Evolutionary conservation across 2,329 filamentous ascomycete genomes (phyloP).

Genomic region (Epichloe bromicola): DNA sequence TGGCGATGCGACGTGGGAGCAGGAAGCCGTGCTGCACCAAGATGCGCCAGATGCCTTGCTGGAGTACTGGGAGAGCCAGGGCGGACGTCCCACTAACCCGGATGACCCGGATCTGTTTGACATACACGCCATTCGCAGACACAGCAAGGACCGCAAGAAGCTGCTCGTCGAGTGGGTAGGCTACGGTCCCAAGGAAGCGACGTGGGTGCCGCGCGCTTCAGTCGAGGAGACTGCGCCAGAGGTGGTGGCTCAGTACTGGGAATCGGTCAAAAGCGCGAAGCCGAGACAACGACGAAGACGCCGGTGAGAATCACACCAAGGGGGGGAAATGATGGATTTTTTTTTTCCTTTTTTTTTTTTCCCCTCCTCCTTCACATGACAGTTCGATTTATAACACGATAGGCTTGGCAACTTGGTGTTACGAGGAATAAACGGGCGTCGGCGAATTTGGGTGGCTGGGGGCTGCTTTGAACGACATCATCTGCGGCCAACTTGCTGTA

Average conservation of each 20-base stretch:
- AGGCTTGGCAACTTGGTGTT: too few species aligned
- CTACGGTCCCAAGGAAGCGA: conserved; percentile 15
- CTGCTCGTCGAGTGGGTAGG: conserved; percentile 25
- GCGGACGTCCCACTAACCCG: conserved; percentile 21
- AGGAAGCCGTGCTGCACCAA: conserved; percentile 19
- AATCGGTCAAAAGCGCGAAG: not conserved
- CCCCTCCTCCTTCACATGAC: too few species aligned
- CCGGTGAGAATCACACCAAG: not conserved
- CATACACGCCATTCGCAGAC: conserved; percentile 20
- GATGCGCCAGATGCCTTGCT: conserved; percentile 20
- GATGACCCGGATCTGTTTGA: conserved; percentile 17
- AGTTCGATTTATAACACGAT: too few species aligned
- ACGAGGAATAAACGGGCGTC: too few species aligned
- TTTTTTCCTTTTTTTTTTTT: too few species aligned
- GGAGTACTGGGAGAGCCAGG: conserved; percentile 18
- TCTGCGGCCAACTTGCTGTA: too few species aligned
- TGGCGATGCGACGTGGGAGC: conserved; percentile 20
- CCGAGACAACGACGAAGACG: not conserved
- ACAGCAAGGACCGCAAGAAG: conserved; percentile 15
- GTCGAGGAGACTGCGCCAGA: conserved; percentile 16
- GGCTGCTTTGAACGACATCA: too few species aligned
- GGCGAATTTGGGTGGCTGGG: too few species aligned
- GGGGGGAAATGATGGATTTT: not conserved
- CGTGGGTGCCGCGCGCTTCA: conserved; percentile 16
- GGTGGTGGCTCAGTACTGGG: conserved; percentile 17